Percentiles rank a stretch among this genome's conserved stretches.
These are phyloP conservation scores for Crinitomyces ghanaensis DNA, from an alignment of 805 yeast species.

Conservation along the genomic window DNA sequence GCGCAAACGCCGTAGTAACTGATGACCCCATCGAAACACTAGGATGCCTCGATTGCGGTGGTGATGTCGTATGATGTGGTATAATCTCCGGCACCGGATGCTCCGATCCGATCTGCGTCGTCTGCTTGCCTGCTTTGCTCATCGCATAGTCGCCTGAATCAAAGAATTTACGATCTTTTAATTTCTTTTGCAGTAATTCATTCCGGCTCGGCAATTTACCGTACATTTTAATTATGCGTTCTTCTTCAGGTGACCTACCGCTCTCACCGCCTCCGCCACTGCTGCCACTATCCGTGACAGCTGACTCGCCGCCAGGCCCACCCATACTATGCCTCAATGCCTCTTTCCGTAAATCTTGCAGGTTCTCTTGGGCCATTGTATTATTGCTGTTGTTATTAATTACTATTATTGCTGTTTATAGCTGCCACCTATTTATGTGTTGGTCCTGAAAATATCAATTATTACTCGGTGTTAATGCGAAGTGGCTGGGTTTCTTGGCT, in stretches of 20 bases:
- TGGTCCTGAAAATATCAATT: no score
- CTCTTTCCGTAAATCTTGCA: no score
- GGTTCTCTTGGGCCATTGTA: no score
- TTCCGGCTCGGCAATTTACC: slow-evolving; percentile 77
- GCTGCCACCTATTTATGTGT: no score
- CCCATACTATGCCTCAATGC: no score
- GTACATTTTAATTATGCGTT: slow-evolving; percentile 63
- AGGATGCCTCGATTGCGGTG: slow-evolving; percentile 10
- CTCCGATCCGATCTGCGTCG: slow-evolving; percentile 24
- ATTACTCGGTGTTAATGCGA: no score
- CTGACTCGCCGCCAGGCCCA: no score
- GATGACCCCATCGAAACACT: slow-evolving; percentile 7
- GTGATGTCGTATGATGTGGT: slow-evolving; percentile 12
- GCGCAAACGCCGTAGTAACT: slow-evolving; percentile 5
- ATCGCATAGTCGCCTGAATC: slow-evolving; percentile 93
- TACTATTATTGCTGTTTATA: no score
- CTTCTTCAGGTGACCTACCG: slow-evolving; percentile 59
- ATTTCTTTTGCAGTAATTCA: slow-evolving; percentile 59
- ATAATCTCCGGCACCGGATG: slow-evolving; percentile 16
- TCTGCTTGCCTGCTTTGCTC: slow-evolving; percentile 32
- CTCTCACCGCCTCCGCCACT: slow-evolving; percentile 3
- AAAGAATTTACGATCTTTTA: slow-evolving; percentile 78
- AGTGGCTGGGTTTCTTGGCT: no score
- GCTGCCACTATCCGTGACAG: no score
- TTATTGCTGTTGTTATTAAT: no score